phyloP scores from a whole-genome alignment of 1,284 basidiomycete genomes.

The Ceratobasidium sp. region DNA sequence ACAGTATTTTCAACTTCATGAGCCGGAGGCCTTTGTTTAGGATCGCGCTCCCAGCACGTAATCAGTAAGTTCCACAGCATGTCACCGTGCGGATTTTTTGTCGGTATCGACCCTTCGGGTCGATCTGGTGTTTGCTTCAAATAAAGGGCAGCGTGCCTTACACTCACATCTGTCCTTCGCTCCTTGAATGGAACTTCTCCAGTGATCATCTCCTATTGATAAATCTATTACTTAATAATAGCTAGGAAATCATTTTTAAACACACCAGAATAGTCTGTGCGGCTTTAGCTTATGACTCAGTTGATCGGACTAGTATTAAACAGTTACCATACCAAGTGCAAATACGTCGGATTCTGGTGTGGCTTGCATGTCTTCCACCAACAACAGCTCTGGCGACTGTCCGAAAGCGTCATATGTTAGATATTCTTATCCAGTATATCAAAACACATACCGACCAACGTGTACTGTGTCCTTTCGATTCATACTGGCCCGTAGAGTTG shows the following conservation, averaged over 20 bases:
- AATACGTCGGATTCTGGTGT: neutral
- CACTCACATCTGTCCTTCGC: no score
- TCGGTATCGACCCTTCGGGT: no score
- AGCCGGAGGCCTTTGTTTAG: no score
- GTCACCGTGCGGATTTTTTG: no score
- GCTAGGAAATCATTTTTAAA: neutral
- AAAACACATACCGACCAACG: neutral
- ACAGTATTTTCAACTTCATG: no score
- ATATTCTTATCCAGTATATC: neutral
- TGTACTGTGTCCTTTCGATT: neutral
- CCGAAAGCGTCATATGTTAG: neutral
- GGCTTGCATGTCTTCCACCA: no score
- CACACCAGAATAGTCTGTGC: slow-evolving; percentile 1
- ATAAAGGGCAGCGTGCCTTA: no score
- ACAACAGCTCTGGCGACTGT: neutral
- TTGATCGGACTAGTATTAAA: no score
- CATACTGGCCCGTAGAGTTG: neutral
- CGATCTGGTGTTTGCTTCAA: no score
- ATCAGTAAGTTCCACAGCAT: no score
- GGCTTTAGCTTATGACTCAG: neutral
- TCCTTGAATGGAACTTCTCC: neutral
- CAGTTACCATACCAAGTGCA: slow-evolving; percentile 11
- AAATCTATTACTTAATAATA: neutral
- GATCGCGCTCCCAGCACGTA: no score
- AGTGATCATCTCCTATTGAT: neutral